Conservation (phyloP, 2,329 filamentous ascomycete genomes). For the Diaporthe eres region DNA sequence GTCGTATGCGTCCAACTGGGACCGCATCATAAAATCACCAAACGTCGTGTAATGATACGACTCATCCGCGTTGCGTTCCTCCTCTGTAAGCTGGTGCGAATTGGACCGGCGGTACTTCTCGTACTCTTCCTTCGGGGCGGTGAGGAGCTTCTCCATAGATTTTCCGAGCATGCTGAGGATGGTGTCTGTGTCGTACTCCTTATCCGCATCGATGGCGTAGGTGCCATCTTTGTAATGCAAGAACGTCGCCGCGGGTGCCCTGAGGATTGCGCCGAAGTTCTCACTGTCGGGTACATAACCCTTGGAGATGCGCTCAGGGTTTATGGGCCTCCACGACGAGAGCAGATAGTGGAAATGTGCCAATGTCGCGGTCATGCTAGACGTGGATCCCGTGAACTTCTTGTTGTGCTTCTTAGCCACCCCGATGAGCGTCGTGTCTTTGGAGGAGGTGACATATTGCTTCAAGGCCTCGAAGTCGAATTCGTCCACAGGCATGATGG, state of each 20-base stretch:
- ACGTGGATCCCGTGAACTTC: slow-evolving; percentile 95
- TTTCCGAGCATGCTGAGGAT: slow-evolving; percentile 93
- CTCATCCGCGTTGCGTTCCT: slow-evolving; percentile 80
- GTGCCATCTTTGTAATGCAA: slow-evolving; percentile 85
- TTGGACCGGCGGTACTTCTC: slow-evolving; percentile 84
- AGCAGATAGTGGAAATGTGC: slow-evolving; percentile 94
- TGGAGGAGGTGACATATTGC: slow-evolving; percentile 91
- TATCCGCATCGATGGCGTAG: slow-evolving; percentile 97
- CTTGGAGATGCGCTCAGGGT: slow-evolving; percentile 75
- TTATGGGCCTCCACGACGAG: slow-evolving; percentile 84
- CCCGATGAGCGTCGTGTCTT: slow-evolving; percentile 79
- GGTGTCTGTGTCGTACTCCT: slow-evolving; percentile 87
- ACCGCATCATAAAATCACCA: slow-evolving; percentile 93
- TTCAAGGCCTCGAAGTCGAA: slow-evolving; percentile 93
- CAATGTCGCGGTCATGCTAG: slow-evolving; percentile 91
- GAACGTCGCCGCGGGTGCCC: slow-evolving; percentile 84
- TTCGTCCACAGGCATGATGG: slow-evolving; percentile 92
- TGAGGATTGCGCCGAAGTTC: slow-evolving; percentile 80
- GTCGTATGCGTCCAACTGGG: slow-evolving; percentile 93
- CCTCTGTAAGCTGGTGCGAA: slow-evolving; percentile 77
- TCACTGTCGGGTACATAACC: slow-evolving; percentile 73
- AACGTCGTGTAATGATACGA: slow-evolving; percentile 89
- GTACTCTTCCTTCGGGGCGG: slow-evolving; percentile 84
- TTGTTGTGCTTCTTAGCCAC: slow-evolving; percentile 77
- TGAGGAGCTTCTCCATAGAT: slow-evolving; percentile 96